Conservation (phyloP, 306 rosid species). For the Cercis canadensis region DNA sequence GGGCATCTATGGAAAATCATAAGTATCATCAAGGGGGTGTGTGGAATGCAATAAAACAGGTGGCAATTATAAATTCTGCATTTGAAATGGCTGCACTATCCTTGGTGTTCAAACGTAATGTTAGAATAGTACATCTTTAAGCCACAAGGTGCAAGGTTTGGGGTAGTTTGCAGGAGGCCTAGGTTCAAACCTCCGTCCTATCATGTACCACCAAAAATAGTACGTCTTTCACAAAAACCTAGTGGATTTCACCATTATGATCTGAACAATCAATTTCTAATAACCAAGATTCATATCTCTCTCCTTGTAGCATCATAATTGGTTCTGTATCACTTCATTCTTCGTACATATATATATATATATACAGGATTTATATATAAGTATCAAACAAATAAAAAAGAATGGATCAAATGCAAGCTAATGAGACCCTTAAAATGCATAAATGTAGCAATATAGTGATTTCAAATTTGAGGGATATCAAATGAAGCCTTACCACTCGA, state of each 20-base stretch:
- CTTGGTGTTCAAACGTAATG: conserved; percentile 4
- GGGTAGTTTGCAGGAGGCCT: no score
- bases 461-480: neutral
- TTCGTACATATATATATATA: neutral
- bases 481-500: conserved; percentile 77
- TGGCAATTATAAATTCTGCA: no score
- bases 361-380: neutral
- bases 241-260: conserved; percentile 20
- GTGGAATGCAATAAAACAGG: conserved; percentile 18
- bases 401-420: conserved; percentile 13
- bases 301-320: neutral
- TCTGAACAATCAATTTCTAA: conserved; percentile 5
- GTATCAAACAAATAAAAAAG: neutral
- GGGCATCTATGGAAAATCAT: neutral
- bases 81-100: conserved; percentile 7
- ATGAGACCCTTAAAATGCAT: neutral
- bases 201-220: neutral
- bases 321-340: conserved; percentile 26
- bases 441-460: conserved; percentile 10
- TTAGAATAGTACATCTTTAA: neutral
- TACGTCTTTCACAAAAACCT: conserved; percentile 25
- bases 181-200: no score
- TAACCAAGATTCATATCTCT: conserved; percentile 14
- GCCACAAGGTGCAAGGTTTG: no score
- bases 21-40: conserved; percentile 8